Evolutionary conservation across 2,329 filamentous ascomycete genomes (phyloP).

Genomic region (Colletotrichum brevisporum): DNA sequence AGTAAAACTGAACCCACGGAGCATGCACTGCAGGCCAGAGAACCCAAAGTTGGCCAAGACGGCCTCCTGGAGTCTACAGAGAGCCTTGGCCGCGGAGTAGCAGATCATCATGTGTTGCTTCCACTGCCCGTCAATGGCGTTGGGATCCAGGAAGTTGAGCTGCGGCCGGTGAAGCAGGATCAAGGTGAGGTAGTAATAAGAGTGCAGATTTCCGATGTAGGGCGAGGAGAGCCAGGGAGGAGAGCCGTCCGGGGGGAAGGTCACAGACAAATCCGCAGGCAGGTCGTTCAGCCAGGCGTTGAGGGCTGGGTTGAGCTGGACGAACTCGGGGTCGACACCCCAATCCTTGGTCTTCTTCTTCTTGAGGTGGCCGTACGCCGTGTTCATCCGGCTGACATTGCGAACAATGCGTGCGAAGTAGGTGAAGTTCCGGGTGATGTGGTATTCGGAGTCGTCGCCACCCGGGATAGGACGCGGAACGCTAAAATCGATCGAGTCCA

Average conservation of each 20-base stretch:
- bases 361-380: conserved; percentile 80
- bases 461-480: conserved; percentile 75
- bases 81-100: conserved; percentile 84
- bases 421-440: conserved; percentile 85
- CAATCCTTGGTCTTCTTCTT: conserved; percentile 81
- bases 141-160: conserved; percentile 82
- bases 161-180: conserved; percentile 93
- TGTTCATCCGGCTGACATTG: conserved; percentile 83
- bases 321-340: conserved; percentile 87
- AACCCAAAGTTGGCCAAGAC: conserved; percentile 83
- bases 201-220: conserved; percentile 90
- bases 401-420: conserved; percentile 84
- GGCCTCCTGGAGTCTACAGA: conserved; percentile 90
- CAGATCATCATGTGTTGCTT: conserved; percentile 90
- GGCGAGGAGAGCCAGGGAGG: conserved; percentile 89
- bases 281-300: conserved; percentile 82
- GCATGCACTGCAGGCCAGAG: conserved; percentile 89
- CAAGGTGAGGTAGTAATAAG: conserved; percentile 87
- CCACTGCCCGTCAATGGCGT: conserved; percentile 80
- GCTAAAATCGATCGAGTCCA: conserved; percentile 82
- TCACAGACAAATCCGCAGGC: conserved; percentile 82
- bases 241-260: conserved; percentile 82
- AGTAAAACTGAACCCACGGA: conserved; percentile 92
- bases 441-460: conserved; percentile 80
- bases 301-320: conserved; percentile 83